A percentile compares a stretch with the other conserved stretches of the same genome.
These are phyloP conservation scores for Trichophyton schoenleinii DNA, from an alignment of 2,329 filamentous ascomycete genomes.

Conservation along the genomic window DNA sequence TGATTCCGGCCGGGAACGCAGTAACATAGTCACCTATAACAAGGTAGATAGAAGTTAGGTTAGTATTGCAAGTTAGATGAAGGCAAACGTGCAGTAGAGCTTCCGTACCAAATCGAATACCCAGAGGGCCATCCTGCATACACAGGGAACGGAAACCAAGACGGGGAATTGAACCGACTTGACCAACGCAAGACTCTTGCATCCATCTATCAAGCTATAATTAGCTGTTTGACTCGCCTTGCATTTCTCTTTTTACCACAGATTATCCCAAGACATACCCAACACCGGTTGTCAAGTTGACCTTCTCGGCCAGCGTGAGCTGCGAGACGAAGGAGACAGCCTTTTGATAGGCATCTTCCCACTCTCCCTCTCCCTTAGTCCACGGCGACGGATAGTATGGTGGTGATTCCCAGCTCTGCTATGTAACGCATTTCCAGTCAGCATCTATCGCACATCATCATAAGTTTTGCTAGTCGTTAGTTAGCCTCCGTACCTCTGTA, in stretches of 20 bases:
- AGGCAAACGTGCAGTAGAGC: neutral
- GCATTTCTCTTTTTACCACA: neutral
- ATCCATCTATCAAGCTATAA: slow-evolving; percentile 41
- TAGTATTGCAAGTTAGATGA: neutral
- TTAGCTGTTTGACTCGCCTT: slow-evolving; percentile 11
- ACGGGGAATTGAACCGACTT: slow-evolving; percentile 41
- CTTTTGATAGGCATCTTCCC: slow-evolving; percentile 62
- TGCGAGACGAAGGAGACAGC: slow-evolving; percentile 70
- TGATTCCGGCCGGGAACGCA: slow-evolving; percentile 67
- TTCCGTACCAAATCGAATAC: slow-evolving; percentile 53
- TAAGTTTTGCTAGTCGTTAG: neutral
- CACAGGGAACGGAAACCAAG: slow-evolving; percentile 59
- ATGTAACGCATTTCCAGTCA: neutral
- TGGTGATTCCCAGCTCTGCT: slow-evolving; percentile 35
- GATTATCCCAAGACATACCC: slow-evolving; percentile 45
- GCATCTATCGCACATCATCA: too few species aligned
- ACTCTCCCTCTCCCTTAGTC: slow-evolving; percentile 61
- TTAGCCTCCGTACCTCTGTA: slow-evolving; percentile 1
- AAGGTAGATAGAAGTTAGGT: slow-evolving; percentile 8
- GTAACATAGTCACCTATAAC: slow-evolving; percentile 58
- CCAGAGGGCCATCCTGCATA: slow-evolving; percentile 73
- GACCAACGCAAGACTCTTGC: slow-evolving; percentile 64
- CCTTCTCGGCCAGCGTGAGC: slow-evolving; percentile 75
- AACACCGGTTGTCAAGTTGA: slow-evolving; percentile 85
- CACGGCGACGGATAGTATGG: slow-evolving; percentile 80